phyloP scores from a whole-genome alignment of 495 filamentous ascomycete genomes.

The Podospora tetraspora region DNA sequence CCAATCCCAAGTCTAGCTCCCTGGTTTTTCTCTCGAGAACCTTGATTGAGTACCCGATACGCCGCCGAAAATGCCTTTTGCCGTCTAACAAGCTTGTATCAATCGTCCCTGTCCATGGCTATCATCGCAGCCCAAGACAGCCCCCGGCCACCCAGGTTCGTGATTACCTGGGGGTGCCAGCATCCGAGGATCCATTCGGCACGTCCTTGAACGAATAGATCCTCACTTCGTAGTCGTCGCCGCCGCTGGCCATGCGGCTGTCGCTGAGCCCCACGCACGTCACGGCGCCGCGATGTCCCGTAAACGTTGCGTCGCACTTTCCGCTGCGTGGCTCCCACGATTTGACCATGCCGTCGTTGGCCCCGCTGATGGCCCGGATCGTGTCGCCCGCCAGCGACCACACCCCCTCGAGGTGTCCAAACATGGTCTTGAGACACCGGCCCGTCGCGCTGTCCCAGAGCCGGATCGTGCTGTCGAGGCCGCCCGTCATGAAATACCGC shows the following conservation, averaged over 20 bases:
- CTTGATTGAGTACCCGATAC: not conserved
- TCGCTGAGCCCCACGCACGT: slow-evolving; percentile 74
- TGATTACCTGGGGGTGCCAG: slow-evolving; percentile 31
- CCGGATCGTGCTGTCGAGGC: slow-evolving; percentile 84
- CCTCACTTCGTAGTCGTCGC: slow-evolving; percentile 87
- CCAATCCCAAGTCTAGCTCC: not conserved
- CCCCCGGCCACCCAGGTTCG: not conserved
- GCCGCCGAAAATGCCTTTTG: not conserved
- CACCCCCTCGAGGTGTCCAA: slow-evolving; percentile 92
- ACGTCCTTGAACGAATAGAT: slow-evolving; percentile 74
- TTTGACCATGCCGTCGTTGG: slow-evolving; percentile 92
- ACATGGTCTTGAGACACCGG: slow-evolving; percentile 81
- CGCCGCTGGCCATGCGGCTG: slow-evolving; percentile 76
- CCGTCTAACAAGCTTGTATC: not conserved
- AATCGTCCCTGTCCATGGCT: not conserved
- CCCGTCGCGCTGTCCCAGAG: slow-evolving; percentile 87
- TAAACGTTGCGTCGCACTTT: slow-evolving; percentile 84
- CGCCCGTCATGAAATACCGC: slow-evolving; percentile 85
- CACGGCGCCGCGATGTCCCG: slow-evolving; percentile 76
- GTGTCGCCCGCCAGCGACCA: slow-evolving; percentile 93
- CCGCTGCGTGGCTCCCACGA: slow-evolving; percentile 92
- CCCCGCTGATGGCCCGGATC: slow-evolving; percentile 79
- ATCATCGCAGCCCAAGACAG: not conserved
- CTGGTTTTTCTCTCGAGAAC: not conserved
- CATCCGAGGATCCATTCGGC: slow-evolving; percentile 26